Percentiles rank a stretch among this genome's conserved stretches.
Conservation (phyloP, 495 filamentous ascomycete genomes). For the Penicillium subrubescens region DNA sequence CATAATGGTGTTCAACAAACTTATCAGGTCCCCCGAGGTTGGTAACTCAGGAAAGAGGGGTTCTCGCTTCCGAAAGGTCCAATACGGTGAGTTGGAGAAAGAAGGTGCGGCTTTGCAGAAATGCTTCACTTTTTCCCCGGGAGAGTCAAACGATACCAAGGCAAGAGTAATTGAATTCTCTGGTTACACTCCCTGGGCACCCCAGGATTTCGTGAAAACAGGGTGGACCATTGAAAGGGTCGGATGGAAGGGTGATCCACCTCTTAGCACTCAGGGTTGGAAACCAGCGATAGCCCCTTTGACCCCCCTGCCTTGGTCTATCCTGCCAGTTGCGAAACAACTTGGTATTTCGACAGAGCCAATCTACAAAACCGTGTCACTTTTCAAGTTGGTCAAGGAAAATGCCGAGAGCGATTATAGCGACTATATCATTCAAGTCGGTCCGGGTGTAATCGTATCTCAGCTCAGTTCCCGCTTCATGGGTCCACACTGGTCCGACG, state of each 20-base stretch:
- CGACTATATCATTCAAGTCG: conserved; percentile 8
- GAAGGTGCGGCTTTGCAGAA: background rate
- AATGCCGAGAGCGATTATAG: conserved; percentile 3
- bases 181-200: background rate
- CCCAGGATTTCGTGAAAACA: background rate
- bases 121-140: background rate
- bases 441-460: conserved; percentile 9
- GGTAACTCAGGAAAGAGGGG: background rate
- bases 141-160: background rate
- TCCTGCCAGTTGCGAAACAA: background rate
- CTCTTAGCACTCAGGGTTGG: background rate
- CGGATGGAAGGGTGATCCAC: background rate
- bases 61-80: background rate
- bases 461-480: conserved; percentile 1
- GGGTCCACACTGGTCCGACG: conserved; percentile 18
- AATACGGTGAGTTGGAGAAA: background rate
- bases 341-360: background rate
- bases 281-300: conserved; percentile 1
- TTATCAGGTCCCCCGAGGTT: background rate
- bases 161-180: conserved; percentile 1
- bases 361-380: conserved; percentile 3
- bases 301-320: background rate
- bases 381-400: conserved; percentile 1
- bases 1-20: background rate
- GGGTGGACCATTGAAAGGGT: conserved; percentile 3